A percentile compares a stretch with the other conserved stretches of the same genome.
These are phyloP conservation scores for Gaeumannomyces sp. DNA, from an alignment of 2,329 filamentous ascomycete genomes.

Conservation along the genomic window DNA sequence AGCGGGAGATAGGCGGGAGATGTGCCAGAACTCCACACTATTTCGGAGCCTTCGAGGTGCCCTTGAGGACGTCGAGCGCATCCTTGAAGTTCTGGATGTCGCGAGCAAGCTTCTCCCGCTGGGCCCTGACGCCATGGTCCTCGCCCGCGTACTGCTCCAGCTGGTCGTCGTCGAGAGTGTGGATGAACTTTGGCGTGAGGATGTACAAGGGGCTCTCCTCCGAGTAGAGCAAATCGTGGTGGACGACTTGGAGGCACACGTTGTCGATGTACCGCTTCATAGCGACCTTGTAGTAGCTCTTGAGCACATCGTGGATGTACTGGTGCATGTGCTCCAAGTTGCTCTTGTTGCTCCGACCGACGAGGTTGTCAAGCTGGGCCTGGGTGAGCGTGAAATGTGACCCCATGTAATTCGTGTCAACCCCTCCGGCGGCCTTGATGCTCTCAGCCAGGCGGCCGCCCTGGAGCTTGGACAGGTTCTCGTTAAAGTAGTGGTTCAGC, in stretches of 20 bases:
- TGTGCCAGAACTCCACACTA: too few species aligned
- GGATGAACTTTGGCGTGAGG: neutral
- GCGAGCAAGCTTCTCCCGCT: neutral
- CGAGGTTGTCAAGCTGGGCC: slow-evolving; percentile 7
- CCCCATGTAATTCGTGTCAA: neutral
- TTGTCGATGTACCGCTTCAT: slow-evolving; percentile 56
- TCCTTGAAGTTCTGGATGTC: neutral
- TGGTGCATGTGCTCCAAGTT: slow-evolving; percentile 22
- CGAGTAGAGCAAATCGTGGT: slow-evolving; percentile 13
- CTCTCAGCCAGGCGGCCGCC: slow-evolving; percentile 16
- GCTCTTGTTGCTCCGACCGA: neutral
- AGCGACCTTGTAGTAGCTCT: slow-evolving; percentile 55
- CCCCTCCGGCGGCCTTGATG: slow-evolving; percentile 10
- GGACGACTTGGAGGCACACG: slow-evolving; percentile 32
- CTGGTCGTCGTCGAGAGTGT: slow-evolving; percentile 4
- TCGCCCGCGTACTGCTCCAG: slow-evolving; percentile 7
- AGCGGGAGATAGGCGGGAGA: too few species aligned
- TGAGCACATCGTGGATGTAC: slow-evolving; percentile 54
- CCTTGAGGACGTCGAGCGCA: slow-evolving; percentile 4
- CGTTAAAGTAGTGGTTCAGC: slow-evolving; percentile 45
- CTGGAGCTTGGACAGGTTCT: slow-evolving; percentile 25
- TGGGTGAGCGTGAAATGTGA: neutral
- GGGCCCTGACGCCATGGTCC: neutral
- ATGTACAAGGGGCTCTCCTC: slow-evolving; percentile 12
- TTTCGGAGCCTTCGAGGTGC: too few species aligned